Evolutionary conservation across 2,329 filamentous ascomycete genomes (phyloP), one percentile per base, ranked within the genome.

Genomic region (Onygena corvina): DNA sequence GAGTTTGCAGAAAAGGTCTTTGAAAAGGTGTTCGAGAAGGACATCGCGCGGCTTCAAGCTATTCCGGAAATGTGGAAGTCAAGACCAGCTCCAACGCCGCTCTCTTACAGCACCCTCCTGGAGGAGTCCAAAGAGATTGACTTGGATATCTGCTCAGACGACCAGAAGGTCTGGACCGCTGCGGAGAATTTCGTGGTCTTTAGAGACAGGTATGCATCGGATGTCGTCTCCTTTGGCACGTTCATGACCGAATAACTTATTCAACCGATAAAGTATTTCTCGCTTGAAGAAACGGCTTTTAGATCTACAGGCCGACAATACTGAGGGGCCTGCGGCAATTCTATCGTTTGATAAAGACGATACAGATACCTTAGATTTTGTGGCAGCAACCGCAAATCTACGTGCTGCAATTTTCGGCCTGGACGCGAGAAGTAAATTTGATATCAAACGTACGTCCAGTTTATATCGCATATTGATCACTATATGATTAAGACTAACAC

Each of bases 21-120:
- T 61, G 79, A 94, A 61, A 98, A 96, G 64, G 89, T 96, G 2
- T 98, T 92, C 67, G 78, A 81, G 53, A 74, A 84, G 46, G 92
- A 98, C 60, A 84, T 98, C 49, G 74, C 83, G 55, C 79, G 92
- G 12, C 66, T 98, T 50, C 76, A 81, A 34, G 84, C 83, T 11
- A 93, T 95, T 78, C 83, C 92, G 61, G 90, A 93, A 54, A 94
- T 96, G 87, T 98, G 92, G 92, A 93, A 88, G 67, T 81, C 79
- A 3, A 78, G 88, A 56, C 78, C 79, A 53, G 74, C 83, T 1
- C 92, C 90, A 0, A 75, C 83, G 58, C 70, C 86, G 5, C 72
- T 96, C 9, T 73, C 83, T 33, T 94, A 84, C 63, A 75, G 81
- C 9, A 64, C 68, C 0, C 62, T 90, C 1, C 2, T 14, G 1